A percentile compares a stretch with the other conserved stretches of the same genome.
Evolutionary conservation across 306 rosid genomes (phyloP).

Genomic region (Fragaria nilgerrensis): DNA sequence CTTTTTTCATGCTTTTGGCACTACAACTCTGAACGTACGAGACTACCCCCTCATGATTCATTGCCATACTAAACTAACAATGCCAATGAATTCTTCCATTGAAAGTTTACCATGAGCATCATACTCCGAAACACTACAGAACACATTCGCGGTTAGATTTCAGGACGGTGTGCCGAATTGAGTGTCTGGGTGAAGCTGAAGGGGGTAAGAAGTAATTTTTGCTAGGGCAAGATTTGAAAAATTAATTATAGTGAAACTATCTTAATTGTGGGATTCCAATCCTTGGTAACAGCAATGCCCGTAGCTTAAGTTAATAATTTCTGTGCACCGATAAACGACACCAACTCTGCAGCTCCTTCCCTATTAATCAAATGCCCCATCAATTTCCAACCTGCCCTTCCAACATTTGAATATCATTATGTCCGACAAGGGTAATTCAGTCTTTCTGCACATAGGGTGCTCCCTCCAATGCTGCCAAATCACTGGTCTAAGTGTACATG

Average conservation of each 20-base stretch:
- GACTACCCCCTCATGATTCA: neutral
- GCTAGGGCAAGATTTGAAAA: constrained; percentile 8
- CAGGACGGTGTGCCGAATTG: neutral
- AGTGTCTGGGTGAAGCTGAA: neutral
- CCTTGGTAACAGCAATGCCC: constrained; percentile 19
- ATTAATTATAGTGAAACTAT: neutral
- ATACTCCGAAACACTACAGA: neutral
- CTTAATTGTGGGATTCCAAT: constrained; percentile 23
- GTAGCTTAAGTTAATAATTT: constrained; percentile 1
- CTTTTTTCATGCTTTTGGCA: neutral
- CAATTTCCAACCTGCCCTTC: constrained; percentile 1
- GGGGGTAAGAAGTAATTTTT: neutral
- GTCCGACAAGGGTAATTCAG: neutral
- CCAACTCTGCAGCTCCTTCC: constrained; percentile 1
- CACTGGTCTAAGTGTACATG: constrained; percentile 10
- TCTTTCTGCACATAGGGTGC: constrained; percentile 5
- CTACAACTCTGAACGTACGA: neutral
- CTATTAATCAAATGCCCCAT: constrained; percentile 2
- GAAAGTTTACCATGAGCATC: neutral
- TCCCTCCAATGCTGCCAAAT: constrained; percentile 18
- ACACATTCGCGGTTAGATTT: too few species aligned
- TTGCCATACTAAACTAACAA: neutral
- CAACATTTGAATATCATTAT: neutral
- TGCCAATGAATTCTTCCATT: neutral
- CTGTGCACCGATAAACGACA: constrained; percentile 6